Evolutionary conservation across 768 basidiomycete species (phyloP), one percentile per base, ranked within the genome.

Genomic region (Crepidotus variabilis): DNA sequence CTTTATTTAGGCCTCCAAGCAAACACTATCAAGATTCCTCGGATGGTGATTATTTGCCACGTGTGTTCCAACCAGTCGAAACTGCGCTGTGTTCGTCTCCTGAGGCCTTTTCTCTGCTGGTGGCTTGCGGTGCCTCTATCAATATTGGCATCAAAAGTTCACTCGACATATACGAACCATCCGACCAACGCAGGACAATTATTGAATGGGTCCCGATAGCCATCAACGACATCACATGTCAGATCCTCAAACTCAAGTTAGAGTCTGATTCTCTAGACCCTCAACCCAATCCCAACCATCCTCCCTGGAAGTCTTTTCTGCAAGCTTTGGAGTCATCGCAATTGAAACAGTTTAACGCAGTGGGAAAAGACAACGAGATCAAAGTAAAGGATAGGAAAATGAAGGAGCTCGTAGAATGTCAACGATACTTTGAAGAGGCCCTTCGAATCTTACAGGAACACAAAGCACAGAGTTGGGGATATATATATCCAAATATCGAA

Each of bases 381-480:
- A 39, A 54, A 48, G 34, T 57, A 52, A 50, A 57, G 35, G 23
- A 57, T 16, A 14, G 50, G 13, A 46, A 48, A 18, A 57, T 69
- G 11, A 62, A 63, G 20, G 62, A 56, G 2, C 59, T 64, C 45
- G 60, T 66, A 20, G 72, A 72, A 11, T 50, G 64, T 8, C 68
- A 59, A 57, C 68, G 57, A 10, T 76, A 73, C 58, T 66, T 75
- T 16, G 28, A 61, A 9, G 74, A 76, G 47, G 62, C 74, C 9
- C 66, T 75, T 33, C 54, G 58, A 56, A 10, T 47, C 71, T 2
- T 71, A 78, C 11, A 56, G 62, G 6, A 64, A 69, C 9, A 64
- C 67, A 43, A 71, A 69, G 78, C 79, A 14, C 78, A 79, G 60
- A 65, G 72, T 0, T 79, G 78, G 76, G 63, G 65, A 5, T 77